Percentiles rank a stretch among this genome's conserved stretches.
Conservation (phyloP, 2,329 filamentous ascomycete genomes). For the Claviceps quebecensis region DNA sequence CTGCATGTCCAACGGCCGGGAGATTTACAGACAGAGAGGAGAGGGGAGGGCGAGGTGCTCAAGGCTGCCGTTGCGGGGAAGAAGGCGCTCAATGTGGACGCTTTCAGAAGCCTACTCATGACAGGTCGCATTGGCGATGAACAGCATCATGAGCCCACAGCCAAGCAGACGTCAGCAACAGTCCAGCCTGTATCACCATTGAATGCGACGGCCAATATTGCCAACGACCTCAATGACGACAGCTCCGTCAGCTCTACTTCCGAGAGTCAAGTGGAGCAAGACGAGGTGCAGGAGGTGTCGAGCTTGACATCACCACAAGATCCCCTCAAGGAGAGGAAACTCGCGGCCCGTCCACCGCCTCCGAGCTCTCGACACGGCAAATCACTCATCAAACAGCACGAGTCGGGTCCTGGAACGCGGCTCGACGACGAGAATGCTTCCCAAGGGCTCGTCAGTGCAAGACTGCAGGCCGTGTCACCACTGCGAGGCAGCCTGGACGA, state of each 20-base stretch:
- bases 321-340: slow-evolving; percentile 36
- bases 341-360: slow-evolving; percentile 51
- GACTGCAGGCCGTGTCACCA: slow-evolving; percentile 32
- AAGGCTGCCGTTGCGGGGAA: slow-evolving; percentile 21
- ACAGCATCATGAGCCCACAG: background rate
- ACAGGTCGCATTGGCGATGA: slow-evolving; percentile 45
- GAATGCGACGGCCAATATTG: background rate
- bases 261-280: slow-evolving; percentile 1
- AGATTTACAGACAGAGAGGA: slow-evolving; percentile 17
- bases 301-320: background rate
- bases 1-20: slow-evolving; percentile 32
- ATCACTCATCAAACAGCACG: slow-evolving; percentile 44
- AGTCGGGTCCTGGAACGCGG: background rate
- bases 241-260: slow-evolving; percentile 1
- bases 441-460: background rate
- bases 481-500: slow-evolving; percentile 29
- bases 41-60: slow-evolving; percentile 18
- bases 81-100: slow-evolving; percentile 56
- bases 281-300: background rate
- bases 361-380: slow-evolving; percentile 62
- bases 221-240: background rate
- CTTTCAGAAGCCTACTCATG: slow-evolving; percentile 62
- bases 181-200: background rate
- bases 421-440: background rate
- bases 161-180: background rate